These are phyloP conservation scores for Thuidium tamariscinum DNA, from an alignment of 225 moss, liverwort and hornwort genomes.

Conservation along the genomic window DNA sequence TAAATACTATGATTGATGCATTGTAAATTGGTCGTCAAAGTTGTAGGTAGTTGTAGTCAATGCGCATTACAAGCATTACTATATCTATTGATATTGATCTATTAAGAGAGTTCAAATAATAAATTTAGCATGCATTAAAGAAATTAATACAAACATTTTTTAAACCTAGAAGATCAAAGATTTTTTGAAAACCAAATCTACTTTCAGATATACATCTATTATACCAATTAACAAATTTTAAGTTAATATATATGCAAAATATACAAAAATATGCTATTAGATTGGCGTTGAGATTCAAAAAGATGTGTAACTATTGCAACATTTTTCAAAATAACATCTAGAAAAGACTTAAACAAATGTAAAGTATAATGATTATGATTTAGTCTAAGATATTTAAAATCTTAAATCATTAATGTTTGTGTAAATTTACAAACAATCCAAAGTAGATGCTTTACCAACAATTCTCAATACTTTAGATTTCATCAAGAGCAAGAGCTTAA, in stretches of 20 bases:
- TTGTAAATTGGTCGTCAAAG: background rate
- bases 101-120: background rate
- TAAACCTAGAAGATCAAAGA: rapidly evolving
- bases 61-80: too few relatives aligned
- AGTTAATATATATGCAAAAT: background rate
- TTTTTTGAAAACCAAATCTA: background rate
- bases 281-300: background rate
- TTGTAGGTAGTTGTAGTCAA: background rate
- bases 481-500: background rate
- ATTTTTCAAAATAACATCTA: background rate
- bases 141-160: too few relatives aligned
- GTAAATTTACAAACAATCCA: background rate
- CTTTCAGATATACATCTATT: background rate
- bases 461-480: background rate
- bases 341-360: background rate
- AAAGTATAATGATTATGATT: background rate
- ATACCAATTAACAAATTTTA: background rate
- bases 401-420: background rate
- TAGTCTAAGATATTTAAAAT: background rate
- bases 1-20: background rate
- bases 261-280: rapidly evolving
- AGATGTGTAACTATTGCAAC: too few relatives aligned
- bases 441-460: background rate
- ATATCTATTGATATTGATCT: background rate
- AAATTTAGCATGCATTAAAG: too few relatives aligned